These are phyloP conservation scores for Scutellaria barbata DNA, from an alignment of 257 asterid genomes.

Conservation along the genomic window DNA sequence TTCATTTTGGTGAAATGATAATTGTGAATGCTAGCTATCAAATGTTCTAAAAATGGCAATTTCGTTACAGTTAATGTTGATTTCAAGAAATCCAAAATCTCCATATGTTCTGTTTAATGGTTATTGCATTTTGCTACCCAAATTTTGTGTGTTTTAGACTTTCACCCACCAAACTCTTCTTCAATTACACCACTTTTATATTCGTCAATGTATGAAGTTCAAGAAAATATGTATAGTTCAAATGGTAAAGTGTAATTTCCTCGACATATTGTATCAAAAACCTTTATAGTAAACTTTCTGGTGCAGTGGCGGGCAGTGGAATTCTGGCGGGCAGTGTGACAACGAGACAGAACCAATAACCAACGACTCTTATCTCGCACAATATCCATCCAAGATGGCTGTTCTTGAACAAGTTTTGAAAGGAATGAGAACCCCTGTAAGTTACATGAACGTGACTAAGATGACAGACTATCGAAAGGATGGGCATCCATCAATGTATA, in stretches of 20 bases:
- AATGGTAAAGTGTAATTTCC: background rate
- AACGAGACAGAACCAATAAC: slow-evolving; percentile 72
- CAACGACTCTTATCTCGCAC: slow-evolving; percentile 57
- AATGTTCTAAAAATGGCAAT: background rate
- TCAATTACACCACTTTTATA: too few species aligned
- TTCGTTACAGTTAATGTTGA: too few species aligned
- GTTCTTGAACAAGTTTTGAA: slow-evolving; percentile 54
- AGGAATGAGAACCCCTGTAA: slow-evolving; percentile 64
- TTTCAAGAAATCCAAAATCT: too few species aligned
- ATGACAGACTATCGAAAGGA: slow-evolving; percentile 74
- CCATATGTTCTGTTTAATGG: too few species aligned
- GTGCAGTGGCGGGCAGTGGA: slow-evolving; percentile 84
- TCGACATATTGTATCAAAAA: background rate
- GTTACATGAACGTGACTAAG: slow-evolving; percentile 62
- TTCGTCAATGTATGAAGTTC: too few species aligned
- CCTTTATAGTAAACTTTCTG: background rate
- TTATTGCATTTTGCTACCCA: too few species aligned
- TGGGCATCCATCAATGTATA: slow-evolving; percentile 70
- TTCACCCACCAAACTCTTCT: too few species aligned
- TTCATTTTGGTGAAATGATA: background rate
- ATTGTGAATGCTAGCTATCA: background rate
- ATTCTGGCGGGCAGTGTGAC: slow-evolving; percentile 75
- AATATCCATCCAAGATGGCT: slow-evolving; percentile 60
- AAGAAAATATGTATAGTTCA: too few species aligned
- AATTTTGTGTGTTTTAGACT: too few species aligned